These are phyloP conservation scores for Microglena sp. DNA, from an alignment of 139 green algal genomes.

Conservation along the genomic window DNA sequence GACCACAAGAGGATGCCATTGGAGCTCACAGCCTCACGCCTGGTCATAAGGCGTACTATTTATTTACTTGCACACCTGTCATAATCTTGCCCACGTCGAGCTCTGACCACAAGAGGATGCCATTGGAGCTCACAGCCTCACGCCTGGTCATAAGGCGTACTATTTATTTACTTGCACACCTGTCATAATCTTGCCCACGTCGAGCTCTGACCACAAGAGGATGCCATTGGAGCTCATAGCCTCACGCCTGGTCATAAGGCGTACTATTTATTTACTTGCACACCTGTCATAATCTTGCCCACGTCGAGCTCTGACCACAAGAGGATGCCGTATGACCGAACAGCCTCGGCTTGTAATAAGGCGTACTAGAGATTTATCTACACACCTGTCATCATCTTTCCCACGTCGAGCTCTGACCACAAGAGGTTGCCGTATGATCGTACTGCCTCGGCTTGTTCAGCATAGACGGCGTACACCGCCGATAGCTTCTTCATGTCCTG, in stretches of 20 bases:
- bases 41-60: too few species aligned
- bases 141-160: too few species aligned
- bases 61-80: slow-evolving; percentile 35
- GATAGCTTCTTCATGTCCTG: background rate
- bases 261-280: slow-evolving; percentile 37
- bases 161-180: slow-evolving; percentile 40
- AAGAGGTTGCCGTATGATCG: slow-evolving; percentile 48
- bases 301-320: slow-evolving; percentile 78
- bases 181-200: slow-evolving; percentile 60
- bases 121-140: slow-evolving; percentile 47
- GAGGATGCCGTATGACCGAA: slow-evolving; percentile 48
- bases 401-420: slow-evolving; percentile 73
- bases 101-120: slow-evolving; percentile 65
- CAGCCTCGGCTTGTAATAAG: slow-evolving; percentile 46
- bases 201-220: slow-evolving; percentile 72
- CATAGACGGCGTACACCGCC: slow-evolving; percentile 63
- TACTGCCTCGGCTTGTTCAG: slow-evolving; percentile 52
- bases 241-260: too few species aligned
- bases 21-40: slow-evolving; percentile 40
- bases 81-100: slow-evolving; percentile 70
- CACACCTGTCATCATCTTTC: slow-evolving; percentile 51
- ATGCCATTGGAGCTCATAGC: too few species aligned
- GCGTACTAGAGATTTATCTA: slow-evolving; percentile 33
- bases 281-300: slow-evolving; percentile 49
- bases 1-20: slow-evolving; percentile 61